Base-by-base conservation (phyloP, 2,329 filamentous ascomycete species). In the Phaeosphaeria sp. region DNA sequence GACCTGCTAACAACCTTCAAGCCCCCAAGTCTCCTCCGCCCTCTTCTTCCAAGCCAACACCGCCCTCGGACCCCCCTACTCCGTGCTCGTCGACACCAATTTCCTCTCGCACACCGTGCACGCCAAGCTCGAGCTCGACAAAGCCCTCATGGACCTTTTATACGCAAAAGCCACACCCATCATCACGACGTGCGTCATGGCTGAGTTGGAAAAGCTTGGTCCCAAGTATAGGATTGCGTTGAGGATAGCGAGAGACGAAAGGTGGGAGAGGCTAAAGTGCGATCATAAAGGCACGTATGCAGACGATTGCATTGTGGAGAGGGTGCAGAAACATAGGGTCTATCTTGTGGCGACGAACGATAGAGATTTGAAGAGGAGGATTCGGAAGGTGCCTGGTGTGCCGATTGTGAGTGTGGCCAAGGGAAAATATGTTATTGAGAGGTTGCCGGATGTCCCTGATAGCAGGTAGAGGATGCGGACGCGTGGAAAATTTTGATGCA, bases 381-480 rank as follows among this genome's bases (percentile, higher is more conserved):
- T 97, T 69, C 84, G 93, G 62, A 97, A 97, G 81, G 87, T 95
- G 52, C 89, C 89, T 1, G 89, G 89, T 77, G 88, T 90, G 56
- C 89, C 89, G 23, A 87, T 91, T 67, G 85, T 97, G 83, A 92
- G 89, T 71, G 92, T 95, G 25, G 91, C 90, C 6, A 86, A 91
- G 71, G 92, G 91, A 46, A 97, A 97, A 79, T 98, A 97, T 78
- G 89, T 94, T 48, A 95, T 99, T 72, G 95, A 98, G 83, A 87
- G 93, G 69, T 79, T 97, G 62, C 93, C 93, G 5, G 91, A 93
- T 77, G 92, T 91, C 39, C 91, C 91, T 33, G 89, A 93, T 66
- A 87, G 71, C 47, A 44, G 67, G 41, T 73, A 18, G 27, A 11
- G 17, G n/a, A 39, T 33, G 17, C 10, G 21, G 20, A 17, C 3